Evolutionary conservation across 768 basidiomycete species (phyloP).

Genomic region (Russula compacta): DNA sequence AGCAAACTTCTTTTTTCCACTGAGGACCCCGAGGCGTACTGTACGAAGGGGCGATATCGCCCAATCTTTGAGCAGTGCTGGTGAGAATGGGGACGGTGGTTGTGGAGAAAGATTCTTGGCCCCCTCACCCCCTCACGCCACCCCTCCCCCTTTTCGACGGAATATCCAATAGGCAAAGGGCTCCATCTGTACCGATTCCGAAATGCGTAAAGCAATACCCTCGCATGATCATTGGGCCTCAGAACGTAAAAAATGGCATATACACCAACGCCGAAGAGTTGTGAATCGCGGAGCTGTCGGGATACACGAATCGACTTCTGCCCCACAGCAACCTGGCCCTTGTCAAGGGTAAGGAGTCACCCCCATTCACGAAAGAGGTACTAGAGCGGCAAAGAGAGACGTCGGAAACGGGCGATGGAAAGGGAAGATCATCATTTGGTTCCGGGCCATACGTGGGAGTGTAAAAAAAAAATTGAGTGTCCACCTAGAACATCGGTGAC

Average conservation of each 20-base stretch:
- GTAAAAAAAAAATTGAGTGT: neutral
- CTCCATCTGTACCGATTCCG: neutral
- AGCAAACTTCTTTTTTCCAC: neutral
- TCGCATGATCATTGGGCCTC: neutral
- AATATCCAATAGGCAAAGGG: constrained; percentile 9
- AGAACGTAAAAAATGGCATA: neutral
- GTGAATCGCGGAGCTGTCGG: constrained; percentile 17
- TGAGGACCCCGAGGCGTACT: neutral
- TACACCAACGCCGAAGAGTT: neutral
- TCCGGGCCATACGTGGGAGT: neutral
- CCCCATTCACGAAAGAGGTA: constrained; percentile 1
- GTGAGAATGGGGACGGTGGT: neutral
- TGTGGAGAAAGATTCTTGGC: neutral
- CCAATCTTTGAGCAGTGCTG: neutral
- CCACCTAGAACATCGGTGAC: constrained; percentile 6
- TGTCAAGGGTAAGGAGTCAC: neutral
- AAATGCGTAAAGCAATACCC: neutral
- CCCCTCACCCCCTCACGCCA: neutral
- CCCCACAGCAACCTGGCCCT: constrained; percentile 1
- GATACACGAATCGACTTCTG: neutral
- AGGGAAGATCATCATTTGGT: constrained; percentile 1
- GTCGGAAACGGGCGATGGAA: neutral
- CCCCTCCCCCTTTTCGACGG: neutral
- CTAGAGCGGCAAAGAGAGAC: constrained; percentile 12
- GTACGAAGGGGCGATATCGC: neutral